Evolutionary conservation across 2,329 filamentous ascomycete genomes (phyloP), one percentile per base, ranked within the genome.

Genomic region (Didymella lethalis): DNA sequence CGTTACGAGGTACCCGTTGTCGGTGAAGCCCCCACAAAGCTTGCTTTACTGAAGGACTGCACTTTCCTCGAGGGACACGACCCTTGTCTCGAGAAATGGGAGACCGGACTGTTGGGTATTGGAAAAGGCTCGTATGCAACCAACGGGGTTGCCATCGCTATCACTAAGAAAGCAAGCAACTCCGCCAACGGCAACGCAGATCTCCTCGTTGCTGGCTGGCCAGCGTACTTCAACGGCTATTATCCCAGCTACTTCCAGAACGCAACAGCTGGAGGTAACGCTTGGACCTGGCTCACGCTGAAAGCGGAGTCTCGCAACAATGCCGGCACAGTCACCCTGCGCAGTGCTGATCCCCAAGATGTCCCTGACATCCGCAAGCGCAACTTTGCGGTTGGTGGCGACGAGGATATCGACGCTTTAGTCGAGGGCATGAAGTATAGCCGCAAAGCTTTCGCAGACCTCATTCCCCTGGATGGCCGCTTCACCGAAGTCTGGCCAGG

Each of bases 221-320:
- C 85, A 2, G 80, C 80, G 31, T 80, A 79, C 63, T 85, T 85
- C 75, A 75, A 76, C 34, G 82, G 83, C 28, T 84, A 85, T 73
- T 86, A 82, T 73, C 83, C 83, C 0, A 80, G 82, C 20, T 88
- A 83, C 64, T 79, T 81, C 1, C 68, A 77, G 25, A 79, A 82
- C 61, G 77, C 80, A 3, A 75, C 81, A 2, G 70, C 74, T 1
- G 80, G 77, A 47, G 77, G 77, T 2, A 78, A 78, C 34, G 78
- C 81, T 60, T 83, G 78, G 77, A 77, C 78, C 12, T 84, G 82
- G 82, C 72, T 77, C 23, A 79, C 82, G 0, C 79, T 91, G 50
- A 88, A 89, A 72, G 83, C 84, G 0, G 86, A 88, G 65, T 82
- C 87, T 1, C 83, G 84, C 51, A 90, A 91, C 71, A 75, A 76